Evolutionary conservation across 2,329 filamentous ascomycete genomes (phyloP), one percentile per base, ranked within the genome.

Genomic region (Didymellaceae sp.): DNA sequence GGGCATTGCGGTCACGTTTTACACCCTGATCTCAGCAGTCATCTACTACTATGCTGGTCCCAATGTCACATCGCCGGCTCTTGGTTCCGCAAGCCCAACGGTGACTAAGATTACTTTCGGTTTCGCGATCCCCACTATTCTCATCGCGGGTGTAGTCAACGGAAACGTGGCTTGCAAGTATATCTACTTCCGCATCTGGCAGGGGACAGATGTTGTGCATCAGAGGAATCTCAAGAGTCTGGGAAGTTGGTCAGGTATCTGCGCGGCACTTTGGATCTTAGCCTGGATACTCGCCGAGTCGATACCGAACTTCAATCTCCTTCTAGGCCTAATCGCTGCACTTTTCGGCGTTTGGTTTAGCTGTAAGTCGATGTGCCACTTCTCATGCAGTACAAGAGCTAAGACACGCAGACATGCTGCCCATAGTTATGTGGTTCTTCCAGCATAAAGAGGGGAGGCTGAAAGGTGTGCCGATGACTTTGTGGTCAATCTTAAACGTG

Each of bases 91-190:
- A 6, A 78, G 79, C 3, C 67, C 67, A 1, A 63, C 79, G 0
- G 73, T 89, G 37, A 78, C 81, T 17, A 88, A 88, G 64, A 74
- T 87, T 9, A 86, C 86, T 10, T 90, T 85, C 72, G 86, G 85
- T 18, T 76, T 90, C 52, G 87, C 87, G 0, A 77, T 87, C 2
- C 86, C 86, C 11, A 89, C 87, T 2, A 89, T 90, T 50, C 76
- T 90, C 38, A 83, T 90, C 40, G 85, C 86, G 0, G 87, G 87
- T 44, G 86, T 89, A 6, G 86, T 90, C 55, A 86, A 88, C 65
- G 86, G 82, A 10, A 83, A 86, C 52, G 82, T 89, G 2, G 85
- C 84, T 2, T 79, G 78, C 45, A 88, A 87, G 63, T 86, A 86
- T 60, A 75, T 88, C 50, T 90, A 87, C 62, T 74, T 83, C 3